A percentile compares a stretch with the other conserved stretches of the same genome.
phyloP scores from a whole-genome alignment of 176 grass and related monocot genomes.

The Eremochloa ophiuroides region DNA sequence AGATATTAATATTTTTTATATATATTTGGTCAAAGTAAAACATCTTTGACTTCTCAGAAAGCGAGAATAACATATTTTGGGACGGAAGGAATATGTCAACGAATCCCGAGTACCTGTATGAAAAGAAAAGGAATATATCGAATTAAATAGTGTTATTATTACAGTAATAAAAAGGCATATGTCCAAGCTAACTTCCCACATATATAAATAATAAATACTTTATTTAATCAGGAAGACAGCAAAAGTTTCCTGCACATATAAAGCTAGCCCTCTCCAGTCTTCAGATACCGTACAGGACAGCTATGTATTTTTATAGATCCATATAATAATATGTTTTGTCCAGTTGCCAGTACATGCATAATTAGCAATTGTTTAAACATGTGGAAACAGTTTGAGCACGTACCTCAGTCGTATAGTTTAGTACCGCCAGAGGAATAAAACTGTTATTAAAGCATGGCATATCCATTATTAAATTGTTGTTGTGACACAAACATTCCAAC shows the following conservation, averaged over 20 bases:
- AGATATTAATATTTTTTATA: no score
- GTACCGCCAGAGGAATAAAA: background rate
- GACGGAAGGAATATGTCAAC: no score
- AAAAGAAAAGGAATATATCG: background rate
- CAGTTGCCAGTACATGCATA: background rate
- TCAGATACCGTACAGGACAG: background rate
- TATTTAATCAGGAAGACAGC: background rate
- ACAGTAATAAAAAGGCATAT: background rate
- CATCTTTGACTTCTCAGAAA: no score
- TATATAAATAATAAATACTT: background rate
- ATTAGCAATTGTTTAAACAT: conserved; percentile 3
- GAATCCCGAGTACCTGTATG: background rate
- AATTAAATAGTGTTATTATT: background rate
- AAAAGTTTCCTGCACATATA: conserved; percentile 23
- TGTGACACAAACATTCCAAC: conserved; percentile 31
- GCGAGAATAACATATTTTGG: no score
- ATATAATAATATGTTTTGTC: background rate
- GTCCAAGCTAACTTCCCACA: background rate
- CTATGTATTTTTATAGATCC: background rate
- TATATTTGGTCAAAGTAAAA: no score
- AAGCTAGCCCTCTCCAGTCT: background rate
- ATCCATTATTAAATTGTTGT: background rate
- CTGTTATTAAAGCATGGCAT: background rate
- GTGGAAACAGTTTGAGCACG: conserved; percentile 21
- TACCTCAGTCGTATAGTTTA: conserved; percentile 23